Evolutionary conservation across 306 rosid genomes (phyloP), one percentile per base, ranked within the genome.

Genomic region (Acacia confusa): DNA sequence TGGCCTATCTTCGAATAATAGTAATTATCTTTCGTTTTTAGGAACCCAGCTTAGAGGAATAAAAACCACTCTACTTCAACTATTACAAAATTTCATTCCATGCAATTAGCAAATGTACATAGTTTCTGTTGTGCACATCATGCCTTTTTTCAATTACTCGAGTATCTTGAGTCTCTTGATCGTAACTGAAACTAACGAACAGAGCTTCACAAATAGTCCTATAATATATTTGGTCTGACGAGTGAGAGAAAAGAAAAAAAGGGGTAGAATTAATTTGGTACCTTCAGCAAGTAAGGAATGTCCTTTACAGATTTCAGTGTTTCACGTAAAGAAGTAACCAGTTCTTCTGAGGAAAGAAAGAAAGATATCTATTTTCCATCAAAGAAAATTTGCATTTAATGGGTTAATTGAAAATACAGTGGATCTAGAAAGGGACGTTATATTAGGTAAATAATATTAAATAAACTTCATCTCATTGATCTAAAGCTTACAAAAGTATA

Each of bases 231-330:
- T 40, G 47, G 77, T 78, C 73, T 43, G 64, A 40, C 28, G 0
- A 66, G 69, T 78, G 79, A 78, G 61, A 82, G 44, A 60, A 11
- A 77, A 64, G 28, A 11, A 70, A 3, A 38, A 40, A 53, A 78
- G 72, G 69, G 73, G 72, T 27, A 45, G 36, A 82, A 72, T 61
- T 61, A 27, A 71, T 13, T 74, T 70, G 70, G 75, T 83, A 92
- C 99, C 97, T 89, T 92, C 65, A 95, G 92, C 85, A 95, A 84
- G 90, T 93, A 86, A 41, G 98, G 91, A 48, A 95, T 87, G 73
- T 93, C 99, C 89, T 95, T 95, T 48, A 93, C 96, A 84, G 90
- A 89, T 92, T 90, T 95, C 77, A 95, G 88, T 79, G 98, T 88
- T 85, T 85, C 92, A 7, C 90, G 93, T 72, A 95, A 84, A 12